These are phyloP conservation scores for Inga leiocalycina DNA, from an alignment of 306 rosid species.

Conservation along the genomic window DNA sequence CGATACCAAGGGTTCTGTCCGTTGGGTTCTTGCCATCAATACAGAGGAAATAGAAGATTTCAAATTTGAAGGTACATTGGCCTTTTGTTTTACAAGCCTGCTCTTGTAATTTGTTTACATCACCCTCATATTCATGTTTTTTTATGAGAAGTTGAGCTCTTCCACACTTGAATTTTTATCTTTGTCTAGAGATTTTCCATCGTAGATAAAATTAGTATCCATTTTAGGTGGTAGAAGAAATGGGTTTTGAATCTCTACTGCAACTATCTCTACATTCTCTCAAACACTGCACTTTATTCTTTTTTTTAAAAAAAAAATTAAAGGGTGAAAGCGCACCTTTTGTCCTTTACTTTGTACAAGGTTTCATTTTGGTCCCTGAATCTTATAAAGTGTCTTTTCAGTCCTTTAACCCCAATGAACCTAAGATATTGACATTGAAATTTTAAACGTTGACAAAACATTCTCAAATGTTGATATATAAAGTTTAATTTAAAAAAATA, in stretches of 20 bases:
- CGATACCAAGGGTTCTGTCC: slow-evolving; percentile 76
- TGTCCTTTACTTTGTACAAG: too few relatives aligned
- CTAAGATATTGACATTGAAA: too few relatives aligned
- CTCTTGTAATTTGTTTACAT: background rate
- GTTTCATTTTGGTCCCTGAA: too few relatives aligned
- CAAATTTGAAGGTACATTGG: slow-evolving; percentile 56
- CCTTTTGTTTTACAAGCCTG: slow-evolving; percentile 6
- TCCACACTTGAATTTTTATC: background rate
- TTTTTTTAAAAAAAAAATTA: too few relatives aligned
- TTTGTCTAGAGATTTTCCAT: background rate
- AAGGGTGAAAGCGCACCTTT: too few relatives aligned
- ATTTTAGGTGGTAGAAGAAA: background rate
- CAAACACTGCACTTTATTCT: background rate
- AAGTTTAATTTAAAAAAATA: too few relatives aligned
- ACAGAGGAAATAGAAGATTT: slow-evolving; percentile 76
- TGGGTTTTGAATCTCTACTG: background rate
- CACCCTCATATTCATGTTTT: background rate
- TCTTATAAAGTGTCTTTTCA: too few relatives aligned
- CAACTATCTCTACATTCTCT: background rate
- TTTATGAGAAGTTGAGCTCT: background rate
- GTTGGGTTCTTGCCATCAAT: slow-evolving; percentile 88
- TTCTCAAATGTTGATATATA: too few relatives aligned
- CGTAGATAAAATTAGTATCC: background rate
- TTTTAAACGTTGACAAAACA: too few relatives aligned
- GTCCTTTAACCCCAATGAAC: too few relatives aligned